Evolutionary conservation across 2,329 filamentous ascomycete species (phyloP).

Genomic region (Penicillium sp.): DNA sequence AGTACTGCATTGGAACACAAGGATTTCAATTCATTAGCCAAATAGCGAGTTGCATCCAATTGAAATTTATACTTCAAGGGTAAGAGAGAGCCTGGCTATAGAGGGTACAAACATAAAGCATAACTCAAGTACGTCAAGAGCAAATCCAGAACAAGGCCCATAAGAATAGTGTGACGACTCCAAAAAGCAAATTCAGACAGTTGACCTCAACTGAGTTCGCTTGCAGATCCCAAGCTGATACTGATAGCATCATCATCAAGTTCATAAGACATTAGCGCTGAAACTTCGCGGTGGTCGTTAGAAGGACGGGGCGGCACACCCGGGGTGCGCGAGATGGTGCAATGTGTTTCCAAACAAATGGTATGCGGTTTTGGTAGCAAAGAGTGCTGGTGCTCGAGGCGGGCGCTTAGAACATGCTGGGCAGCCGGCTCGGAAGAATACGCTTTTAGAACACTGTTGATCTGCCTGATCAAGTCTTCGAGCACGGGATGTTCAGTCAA

Average conservation of each 20-base stretch:
- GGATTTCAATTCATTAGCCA: too few species aligned
- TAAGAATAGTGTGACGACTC: conserved; percentile 1
- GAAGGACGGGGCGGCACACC: not conserved
- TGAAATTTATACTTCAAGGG: not conserved
- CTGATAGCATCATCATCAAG: conserved; percentile 9
- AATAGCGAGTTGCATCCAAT: not conserved
- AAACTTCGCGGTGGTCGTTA: not conserved
- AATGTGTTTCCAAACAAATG: conserved; percentile 24
- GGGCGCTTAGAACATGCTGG: conserved; percentile 28
- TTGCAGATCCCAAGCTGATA: conserved; percentile 7
- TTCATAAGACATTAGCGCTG: conserved; percentile 1
- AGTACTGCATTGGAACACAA: not conserved
- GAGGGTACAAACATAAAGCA: not conserved
- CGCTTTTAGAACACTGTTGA: conserved; percentile 29
- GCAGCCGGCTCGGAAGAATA: conserved; percentile 12
- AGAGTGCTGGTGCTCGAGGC: conserved; percentile 34
- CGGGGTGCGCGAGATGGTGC: conserved; percentile 19
- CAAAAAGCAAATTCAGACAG: not conserved
- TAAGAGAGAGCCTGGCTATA: not conserved
- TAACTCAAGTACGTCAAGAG: not conserved
- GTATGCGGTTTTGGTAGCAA: conserved; percentile 24
- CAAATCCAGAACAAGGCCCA: not conserved
- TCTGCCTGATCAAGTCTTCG: conserved; percentile 28
- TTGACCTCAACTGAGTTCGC: conserved; percentile 3
- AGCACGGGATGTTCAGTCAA: conserved; percentile 13